Evolutionary conservation across 805 yeast genomes (phyloP).

Genomic region (Candida ulmi): DNA sequence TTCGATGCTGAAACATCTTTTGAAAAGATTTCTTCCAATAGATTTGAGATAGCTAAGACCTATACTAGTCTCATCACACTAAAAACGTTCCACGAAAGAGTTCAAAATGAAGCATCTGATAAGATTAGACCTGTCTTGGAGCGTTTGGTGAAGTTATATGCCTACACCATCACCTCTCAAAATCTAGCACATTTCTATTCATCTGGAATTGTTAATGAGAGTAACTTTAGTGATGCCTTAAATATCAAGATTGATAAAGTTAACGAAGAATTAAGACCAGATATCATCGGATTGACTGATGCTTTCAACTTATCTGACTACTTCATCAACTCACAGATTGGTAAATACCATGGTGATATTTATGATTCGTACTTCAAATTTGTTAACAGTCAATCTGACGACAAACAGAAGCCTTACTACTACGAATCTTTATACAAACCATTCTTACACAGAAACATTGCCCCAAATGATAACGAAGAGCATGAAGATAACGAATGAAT

Average conservation of each 20-base stretch:
- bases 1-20: slow-evolving; percentile 15
- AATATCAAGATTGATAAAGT: slow-evolving; percentile 20
- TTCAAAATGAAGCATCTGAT: slow-evolving; percentile 25
- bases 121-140: slow-evolving; percentile 37
- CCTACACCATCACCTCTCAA: slow-evolving; percentile 53
- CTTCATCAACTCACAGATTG: slow-evolving; percentile 78
- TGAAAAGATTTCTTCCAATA: slow-evolving; percentile 20
- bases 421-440: slow-evolving; percentile 15
- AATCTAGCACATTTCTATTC: slow-evolving; percentile 58
- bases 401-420: slow-evolving; percentile 53
- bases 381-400: slow-evolving; percentile 37
- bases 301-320: slow-evolving; percentile 76
- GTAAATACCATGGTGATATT: slow-evolving; percentile 73
- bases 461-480: slow-evolving; percentile 17
- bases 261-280: slow-evolving; percentile 50
- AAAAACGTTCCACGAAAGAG: slow-evolving; percentile 23
- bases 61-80: slow-evolving; percentile 32
- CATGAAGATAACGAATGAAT: background rate
- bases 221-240: slow-evolving; percentile 28
- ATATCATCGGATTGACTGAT: slow-evolving; percentile 75
- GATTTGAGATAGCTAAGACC: slow-evolving; percentile 27
- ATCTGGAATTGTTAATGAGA: slow-evolving; percentile 42
- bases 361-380: slow-evolving; percentile 73
- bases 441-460: slow-evolving; percentile 16
- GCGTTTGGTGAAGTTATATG: slow-evolving; percentile 55